Base-by-base conservation (phyloP, 1,284 basidiomycete species). In the Mycena sp. region DNA sequence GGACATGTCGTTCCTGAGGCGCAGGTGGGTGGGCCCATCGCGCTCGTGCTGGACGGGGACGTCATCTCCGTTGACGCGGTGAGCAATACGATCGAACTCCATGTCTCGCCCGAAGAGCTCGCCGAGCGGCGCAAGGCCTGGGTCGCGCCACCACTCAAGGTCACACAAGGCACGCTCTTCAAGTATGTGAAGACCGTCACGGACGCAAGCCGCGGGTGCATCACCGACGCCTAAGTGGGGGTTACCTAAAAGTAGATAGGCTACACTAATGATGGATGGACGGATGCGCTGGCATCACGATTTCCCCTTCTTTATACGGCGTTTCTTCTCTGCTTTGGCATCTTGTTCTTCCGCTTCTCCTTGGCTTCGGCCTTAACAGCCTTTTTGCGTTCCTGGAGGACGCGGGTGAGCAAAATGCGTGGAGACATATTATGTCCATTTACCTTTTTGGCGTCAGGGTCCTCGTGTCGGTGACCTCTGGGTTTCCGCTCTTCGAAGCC, bases 1-100 rank as follows among this genome's bases (percentile, higher is more conserved):
- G 95, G 95, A 4, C 95, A 98, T 72, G 93, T 98, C 69, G 94
- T 93, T 2, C 92, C 92, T 40, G 94, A 96, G 76, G 94, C 94
- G 6, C 92, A 93, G 72, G 88, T 90, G 29, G 95, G 95, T 38
- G 95, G 95, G 2, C 94, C 95, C 6, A 97, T 98, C 72, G 95
- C 92, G 11, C 86, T 98, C 23, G 91, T 98, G 6, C 77, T 86
- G 66, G 95, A 97, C 72, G 96, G 95, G 1, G 95, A 98, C 75
- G 79, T 87, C 58, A 94, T 96, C 71, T 86, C 88, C 40, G 91
- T 96, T 62, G 92, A 96, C 72, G 95, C 95, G 3, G 86, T 93
- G 51, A 86, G 87, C 69, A 97, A 97, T 78, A 89, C 87, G 43
- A 87, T 98, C 68, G 85, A 94, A 71, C 78, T 96, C 38, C 78